These are phyloP conservation scores for Arachnopeziza araneosa DNA, from an alignment of 2,329 filamentous ascomycete species.

Conservation along the genomic window DNA sequence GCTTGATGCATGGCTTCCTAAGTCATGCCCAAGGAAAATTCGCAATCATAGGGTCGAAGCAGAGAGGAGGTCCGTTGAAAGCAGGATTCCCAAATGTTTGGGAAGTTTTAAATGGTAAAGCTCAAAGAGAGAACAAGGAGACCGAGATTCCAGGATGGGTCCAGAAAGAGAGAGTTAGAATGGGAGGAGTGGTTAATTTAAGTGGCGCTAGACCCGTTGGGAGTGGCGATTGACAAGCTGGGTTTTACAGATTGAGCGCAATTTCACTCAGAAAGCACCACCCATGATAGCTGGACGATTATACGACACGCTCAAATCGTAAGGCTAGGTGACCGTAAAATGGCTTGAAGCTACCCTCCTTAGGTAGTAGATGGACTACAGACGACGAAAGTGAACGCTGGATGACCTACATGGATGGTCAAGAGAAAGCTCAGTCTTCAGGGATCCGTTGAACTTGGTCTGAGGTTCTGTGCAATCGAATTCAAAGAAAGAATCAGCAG, in stretches of 20 bases:
- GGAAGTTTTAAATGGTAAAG: conserved; percentile 58
- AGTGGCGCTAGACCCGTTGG: conserved; percentile 44
- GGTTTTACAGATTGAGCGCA: neutral
- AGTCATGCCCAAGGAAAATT: conserved; percentile 72
- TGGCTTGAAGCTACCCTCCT: neutral
- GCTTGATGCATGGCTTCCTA: conserved; percentile 77
- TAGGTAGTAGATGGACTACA: neutral
- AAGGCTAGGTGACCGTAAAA: neutral
- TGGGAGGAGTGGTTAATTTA: conserved; percentile 52
- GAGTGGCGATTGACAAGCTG: neutral
- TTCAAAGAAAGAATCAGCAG: neutral
- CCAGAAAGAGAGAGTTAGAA: conserved; percentile 35
- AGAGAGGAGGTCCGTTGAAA: conserved; percentile 54
- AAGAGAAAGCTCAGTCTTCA: neutral
- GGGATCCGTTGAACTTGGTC: neutral
- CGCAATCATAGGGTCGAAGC: conserved; percentile 73
- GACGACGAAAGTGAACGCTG: neutral
- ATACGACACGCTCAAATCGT: neutral
- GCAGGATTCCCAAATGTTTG: conserved; percentile 75
- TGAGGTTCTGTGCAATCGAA: neutral
- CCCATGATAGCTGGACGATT: neutral
- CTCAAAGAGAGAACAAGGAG: conserved; percentile 47
- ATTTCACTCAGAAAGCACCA: neutral
- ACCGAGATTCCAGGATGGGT: conserved; percentile 71
- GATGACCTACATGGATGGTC: neutral